Percentiles rank a stretch among this genome's conserved stretches.
These are phyloP conservation scores for Atkinsonella texensis DNA, from an alignment of 2,329 filamentous ascomycete genomes.

Conservation along the genomic window DNA sequence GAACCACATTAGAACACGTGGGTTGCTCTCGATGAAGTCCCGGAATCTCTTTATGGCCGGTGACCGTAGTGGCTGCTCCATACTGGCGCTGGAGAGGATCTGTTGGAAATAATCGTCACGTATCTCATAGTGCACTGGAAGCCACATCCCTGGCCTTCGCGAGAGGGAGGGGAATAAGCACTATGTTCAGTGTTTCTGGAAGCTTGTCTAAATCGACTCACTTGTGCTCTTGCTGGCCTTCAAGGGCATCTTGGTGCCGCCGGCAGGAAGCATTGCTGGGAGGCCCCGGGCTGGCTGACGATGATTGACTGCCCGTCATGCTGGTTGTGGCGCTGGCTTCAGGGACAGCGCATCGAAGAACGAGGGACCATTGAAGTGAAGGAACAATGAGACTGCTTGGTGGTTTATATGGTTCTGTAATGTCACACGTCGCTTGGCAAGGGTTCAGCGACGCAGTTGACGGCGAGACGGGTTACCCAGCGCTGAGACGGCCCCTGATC, in stretches of 20 bases:
- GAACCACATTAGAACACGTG: slow-evolving; percentile 55
- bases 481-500: too few relatives aligned
- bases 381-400: too few relatives aligned
- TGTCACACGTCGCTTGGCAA: too few relatives aligned
- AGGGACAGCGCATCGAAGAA: too few relatives aligned
- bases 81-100: not conserved
- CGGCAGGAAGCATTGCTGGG: not conserved
- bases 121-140: not conserved
- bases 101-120: not conserved
- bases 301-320: not conserved
- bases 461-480: too few relatives aligned
- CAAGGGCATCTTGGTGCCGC: not conserved
- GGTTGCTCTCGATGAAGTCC: slow-evolving; percentile 49
- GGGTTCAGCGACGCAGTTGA: too few relatives aligned
- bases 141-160: not conserved
- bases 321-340: not conserved
- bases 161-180: too few relatives aligned
- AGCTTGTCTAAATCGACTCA: too few relatives aligned
- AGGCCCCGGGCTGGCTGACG: not conserved
- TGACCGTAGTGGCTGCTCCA: not conserved
- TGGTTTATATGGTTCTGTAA: too few relatives aligned
- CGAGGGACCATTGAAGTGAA: too few relatives aligned
- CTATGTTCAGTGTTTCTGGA: too few relatives aligned
- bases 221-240: not conserved
- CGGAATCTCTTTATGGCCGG: slow-evolving; percentile 50